Evolutionary conservation across 805 yeast genomes (phyloP).

Genomic region (Candida xiaguanensis): DNA sequence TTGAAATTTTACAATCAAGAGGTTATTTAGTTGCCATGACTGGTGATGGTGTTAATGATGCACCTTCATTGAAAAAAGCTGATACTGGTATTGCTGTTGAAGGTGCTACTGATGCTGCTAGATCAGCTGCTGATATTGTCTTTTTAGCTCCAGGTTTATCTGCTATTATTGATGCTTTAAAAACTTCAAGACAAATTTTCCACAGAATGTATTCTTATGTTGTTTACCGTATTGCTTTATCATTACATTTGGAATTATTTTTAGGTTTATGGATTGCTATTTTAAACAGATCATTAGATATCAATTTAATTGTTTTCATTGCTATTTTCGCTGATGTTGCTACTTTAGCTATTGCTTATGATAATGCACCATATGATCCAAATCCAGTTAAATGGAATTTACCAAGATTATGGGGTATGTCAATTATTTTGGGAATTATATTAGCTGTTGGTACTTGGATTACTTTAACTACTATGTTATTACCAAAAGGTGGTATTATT

Average conservation of each 20-base stretch:
- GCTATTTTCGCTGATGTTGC: slow-evolving; percentile 98
- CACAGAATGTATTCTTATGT: slow-evolving; percentile 99
- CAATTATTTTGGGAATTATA: slow-evolving; percentile 78
- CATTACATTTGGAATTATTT: slow-evolving; percentile 91
- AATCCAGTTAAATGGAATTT: slow-evolving; percentile 94
- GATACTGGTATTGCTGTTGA: slow-evolving; percentile 93
- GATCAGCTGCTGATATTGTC: slow-evolving; percentile 95
- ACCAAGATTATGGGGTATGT: slow-evolving; percentile 97
- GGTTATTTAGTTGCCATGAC: slow-evolving; percentile 98
- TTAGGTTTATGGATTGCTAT: slow-evolving; percentile 96
- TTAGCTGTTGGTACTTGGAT: slow-evolving; percentile 94
- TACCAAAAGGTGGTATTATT: slow-evolving; percentile 87
- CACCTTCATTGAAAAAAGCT: slow-evolving; percentile 95
- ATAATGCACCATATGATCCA: slow-evolving; percentile 93
- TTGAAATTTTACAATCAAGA: slow-evolving; percentile 90
- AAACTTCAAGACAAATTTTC: slow-evolving; percentile 96
- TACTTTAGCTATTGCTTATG: slow-evolving; percentile 94
- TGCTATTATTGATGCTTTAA: slow-evolving; percentile 87
- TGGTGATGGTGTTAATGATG: slow-evolving; percentile 99
- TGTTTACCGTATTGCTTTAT: slow-evolving; percentile 95
- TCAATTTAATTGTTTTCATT: slow-evolving; percentile 91
- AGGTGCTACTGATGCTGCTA: slow-evolving; percentile 97
- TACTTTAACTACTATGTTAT: slow-evolving; percentile 89
- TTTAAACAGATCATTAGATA: slow-evolving; percentile 79
- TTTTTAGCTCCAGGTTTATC: slow-evolving; percentile 92